Conservation (phyloP, 371 early-diverging fungal species). For the Saksenaea oblongispora region DNA sequence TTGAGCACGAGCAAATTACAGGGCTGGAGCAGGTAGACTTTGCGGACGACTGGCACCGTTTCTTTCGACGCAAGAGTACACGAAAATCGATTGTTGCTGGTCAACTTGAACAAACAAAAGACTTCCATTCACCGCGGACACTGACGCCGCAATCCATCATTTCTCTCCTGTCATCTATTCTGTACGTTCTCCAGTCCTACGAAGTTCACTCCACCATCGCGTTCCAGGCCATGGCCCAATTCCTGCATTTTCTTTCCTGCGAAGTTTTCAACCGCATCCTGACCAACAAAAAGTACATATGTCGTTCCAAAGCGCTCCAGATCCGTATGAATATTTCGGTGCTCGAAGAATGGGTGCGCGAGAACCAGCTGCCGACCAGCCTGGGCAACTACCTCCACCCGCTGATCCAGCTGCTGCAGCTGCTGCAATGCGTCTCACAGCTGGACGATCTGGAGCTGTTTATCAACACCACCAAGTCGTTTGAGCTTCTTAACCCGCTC, state of each 20-base stretch:
- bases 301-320: conserved; percentile 81
- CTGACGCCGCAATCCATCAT: conserved; percentile 66
- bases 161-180: conserved; percentile 59
- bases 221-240: conserved; percentile 69
- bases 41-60: conserved; percentile 61
- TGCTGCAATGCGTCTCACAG: conserved; percentile 80
- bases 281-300: conserved; percentile 68
- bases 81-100: neutral
- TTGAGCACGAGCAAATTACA: conserved; percentile 75
- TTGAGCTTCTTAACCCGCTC: conserved; percentile 66
- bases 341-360: conserved; percentile 84
- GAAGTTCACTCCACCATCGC: conserved; percentile 73
- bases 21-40: conserved; percentile 71
- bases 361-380: conserved; percentile 44
- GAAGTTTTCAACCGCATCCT: conserved; percentile 86
- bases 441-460: conserved; percentile 67
- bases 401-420: conserved; percentile 77
- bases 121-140: conserved; percentile 10
- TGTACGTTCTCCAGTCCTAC: conserved; percentile 59
- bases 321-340: conserved; percentile 82
- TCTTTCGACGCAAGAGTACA: conserved; percentile 37
- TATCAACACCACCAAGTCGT: conserved; percentile 68
- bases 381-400: conserved; percentile 55
- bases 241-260: conserved; percentile 73
- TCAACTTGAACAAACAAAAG: conserved; percentile 6